These are phyloP conservation scores for Borovskyia barvae DNA, from an alignment of 208 protist genomes.

Conservation along the genomic window DNA sequence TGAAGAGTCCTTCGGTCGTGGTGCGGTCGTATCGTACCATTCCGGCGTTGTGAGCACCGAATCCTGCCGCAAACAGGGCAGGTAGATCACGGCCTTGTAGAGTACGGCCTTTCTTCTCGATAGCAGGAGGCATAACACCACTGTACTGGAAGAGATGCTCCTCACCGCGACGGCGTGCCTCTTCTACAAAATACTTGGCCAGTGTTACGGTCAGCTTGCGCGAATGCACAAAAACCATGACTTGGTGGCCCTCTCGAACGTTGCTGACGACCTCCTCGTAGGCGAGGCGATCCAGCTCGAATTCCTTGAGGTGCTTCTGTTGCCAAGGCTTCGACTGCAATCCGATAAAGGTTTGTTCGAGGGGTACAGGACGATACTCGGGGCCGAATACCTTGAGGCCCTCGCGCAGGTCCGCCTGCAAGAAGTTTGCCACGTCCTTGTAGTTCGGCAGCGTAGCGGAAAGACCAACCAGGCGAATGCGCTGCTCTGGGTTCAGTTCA, in stretches of 20 bases:
- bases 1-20: constrained; percentile 95
- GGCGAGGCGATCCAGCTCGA: constrained; percentile 62
- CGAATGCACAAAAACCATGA: constrained; percentile 99
- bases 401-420: constrained; percentile 90
- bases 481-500: constrained; percentile 88
- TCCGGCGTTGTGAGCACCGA: constrained; percentile 97
- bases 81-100: constrained; percentile 88
- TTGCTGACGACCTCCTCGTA: constrained; percentile 81
- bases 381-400: constrained; percentile 97
- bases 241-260: constrained; percentile 94
- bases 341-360: constrained; percentile 96
- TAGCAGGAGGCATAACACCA: constrained; percentile 36
- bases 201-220: constrained; percentile 96
- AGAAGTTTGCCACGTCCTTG: constrained; percentile 97
- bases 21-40: constrained; percentile 95
- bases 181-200: constrained; percentile 88
- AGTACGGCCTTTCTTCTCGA: constrained; percentile 44
- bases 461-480: constrained; percentile 96
- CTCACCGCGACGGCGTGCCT: constrained; percentile 61
- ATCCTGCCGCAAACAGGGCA: constrained; percentile 86
- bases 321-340: constrained; percentile 37
- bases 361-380: constrained; percentile 96
- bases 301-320: constrained; percentile 53
- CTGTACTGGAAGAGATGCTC: constrained; percentile 63
- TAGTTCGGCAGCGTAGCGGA: constrained; percentile 99